Evolutionary conservation across 768 basidiomycete species (phyloP), one percentile per base, ranked within the genome.

Genomic region (Mycena latifolia): DNA sequence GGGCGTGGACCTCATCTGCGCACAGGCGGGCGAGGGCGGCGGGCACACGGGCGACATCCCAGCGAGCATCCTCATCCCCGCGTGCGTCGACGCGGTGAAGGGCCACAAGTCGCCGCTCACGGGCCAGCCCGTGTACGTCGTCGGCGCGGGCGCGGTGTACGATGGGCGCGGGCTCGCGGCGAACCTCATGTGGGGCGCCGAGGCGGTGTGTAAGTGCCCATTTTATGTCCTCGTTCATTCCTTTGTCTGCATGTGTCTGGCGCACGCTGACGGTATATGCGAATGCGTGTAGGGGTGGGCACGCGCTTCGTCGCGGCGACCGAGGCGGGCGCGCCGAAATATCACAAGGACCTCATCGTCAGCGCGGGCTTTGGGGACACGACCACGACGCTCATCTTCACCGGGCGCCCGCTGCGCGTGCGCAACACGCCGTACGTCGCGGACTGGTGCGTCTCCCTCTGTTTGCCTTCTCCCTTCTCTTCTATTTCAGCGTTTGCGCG

Each of bases 121-220:
- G 0, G 94, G 94, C 48, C 81, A 89, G 72, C 94, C 94, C 0
- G 84, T 98, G 14, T 93, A 94, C 74, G 93, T 98, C 48, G 79
- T 98, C 65, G 96, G 94, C 28, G 96, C 96, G 4, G 96, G 96
- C 41, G 96, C 94, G 0, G 91, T 98, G n/a, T 94, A 88, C 79
- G 94, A 97, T 71, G 95, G 95, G 5, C 86, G 95, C 59, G 87
- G 92, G 60, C 84, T 97, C 18, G 95, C 94, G 7, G 93, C 95
- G 20, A 94, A 96, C 74, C 79, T 98, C 59, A 84, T 90, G 72
- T 96, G 92, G 88, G 96, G 96, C 66, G 96, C 95, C 39, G 86
- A 94, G 71, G 96, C 85, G 35, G 94, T 96, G 53, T 96, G 77
- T 92, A 82, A 86, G 53, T 55, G 55, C 20, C 25, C 24, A 5